These are phyloP conservation scores for Porpolomopsis calyptriformis DNA, from an alignment of 768 basidiomycete genomes.

Conservation along the genomic window DNA sequence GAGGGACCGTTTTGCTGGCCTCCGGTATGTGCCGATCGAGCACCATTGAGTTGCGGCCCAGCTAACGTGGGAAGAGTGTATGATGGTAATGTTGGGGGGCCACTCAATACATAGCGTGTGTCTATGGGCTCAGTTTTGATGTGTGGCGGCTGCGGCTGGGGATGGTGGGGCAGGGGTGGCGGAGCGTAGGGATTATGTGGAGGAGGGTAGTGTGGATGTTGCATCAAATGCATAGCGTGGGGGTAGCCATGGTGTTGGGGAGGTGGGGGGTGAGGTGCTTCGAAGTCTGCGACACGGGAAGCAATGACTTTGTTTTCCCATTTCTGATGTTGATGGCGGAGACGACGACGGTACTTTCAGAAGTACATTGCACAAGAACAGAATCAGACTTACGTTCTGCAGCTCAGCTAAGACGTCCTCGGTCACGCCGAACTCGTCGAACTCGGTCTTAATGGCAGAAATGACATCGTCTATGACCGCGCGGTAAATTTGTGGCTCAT, in stretches of 20 bases:
- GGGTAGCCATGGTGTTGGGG: conserved; percentile 45
- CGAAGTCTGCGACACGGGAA: conserved; percentile 94
- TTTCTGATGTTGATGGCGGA: conserved; percentile 49
- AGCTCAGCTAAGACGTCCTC: conserved; percentile 84
- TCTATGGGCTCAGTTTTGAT: conserved; percentile 73
- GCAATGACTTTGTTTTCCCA: conserved; percentile 93
- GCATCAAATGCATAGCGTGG: conserved; percentile 54
- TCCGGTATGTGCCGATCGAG: conserved; percentile 39
- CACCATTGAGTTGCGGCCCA: conserved; percentile 51
- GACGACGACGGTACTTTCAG: background rate
- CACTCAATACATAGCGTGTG: conserved; percentile 49
- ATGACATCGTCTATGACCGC: conserved; percentile 96
- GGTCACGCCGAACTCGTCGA: conserved; percentile 92
- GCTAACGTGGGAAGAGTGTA: conserved; percentile 56
- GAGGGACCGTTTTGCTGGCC: conserved; percentile 51
- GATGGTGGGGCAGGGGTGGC: conserved; percentile 22
- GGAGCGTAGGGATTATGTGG: conserved; percentile 43
- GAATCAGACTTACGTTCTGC: conserved; percentile 60
- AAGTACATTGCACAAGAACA: conserved; percentile 5
- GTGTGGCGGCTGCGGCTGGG: conserved; percentile 25
- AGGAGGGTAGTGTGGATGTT: conserved; percentile 46
- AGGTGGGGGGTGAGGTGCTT: conserved; percentile 35
- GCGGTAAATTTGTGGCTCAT: conserved; percentile 85
- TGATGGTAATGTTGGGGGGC: conserved; percentile 25
- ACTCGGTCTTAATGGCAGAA: conserved; percentile 75